Evolutionary conservation across 2,329 filamentous ascomycete genomes (phyloP), one percentile per base, ranked within the genome.

Genomic region (Aspergillus japonicus): DNA sequence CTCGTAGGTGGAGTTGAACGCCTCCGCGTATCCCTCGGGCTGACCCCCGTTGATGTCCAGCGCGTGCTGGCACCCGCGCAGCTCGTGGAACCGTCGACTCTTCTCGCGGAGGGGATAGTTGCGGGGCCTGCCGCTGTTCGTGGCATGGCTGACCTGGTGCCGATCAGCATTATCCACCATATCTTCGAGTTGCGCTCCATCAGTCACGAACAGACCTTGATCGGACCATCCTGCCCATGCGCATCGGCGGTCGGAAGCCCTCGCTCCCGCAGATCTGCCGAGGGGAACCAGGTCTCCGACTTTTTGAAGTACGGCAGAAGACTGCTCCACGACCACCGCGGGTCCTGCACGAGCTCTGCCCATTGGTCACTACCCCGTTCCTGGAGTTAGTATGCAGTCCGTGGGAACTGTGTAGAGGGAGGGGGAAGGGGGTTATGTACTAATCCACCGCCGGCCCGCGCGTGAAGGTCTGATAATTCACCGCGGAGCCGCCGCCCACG

Each of bases 81-180:
- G 42, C 33, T 54, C 52, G 6, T 47, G 52, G 16, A 54, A 54
- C 6, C 11, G 26, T 7, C 52, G 52, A 8, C 7, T 54, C 26
- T 48, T 54, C 39, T 54, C 42, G 24, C 52, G 39, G 16, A 54
- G 29, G n/a, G 52, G 52, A 14, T 54, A 54, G n/a, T 48, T 54
- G 6, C 52, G 52, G 16, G 52, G 52, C 24, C 8, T 24, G 3
- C 52, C 52, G 26, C 52, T 54, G 11, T 54, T 54, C 8, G 52
- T 54, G 8, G 42, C 52, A 33, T 54, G 52, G 2, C 52, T 54
- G 26, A 54, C 52, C 52, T 54, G 14, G 3, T 5, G n/a, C 1
- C 16, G 39, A 47, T 29, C 26, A 29, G 26, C 26, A 29, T 29
- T 3, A 8, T 29, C 8, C 26, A 29, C 7, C 26, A 29, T 23